Conservation (phyloP, 2,329 filamentous ascomycete genomes). For the Calonectria pauciramosa region DNA sequence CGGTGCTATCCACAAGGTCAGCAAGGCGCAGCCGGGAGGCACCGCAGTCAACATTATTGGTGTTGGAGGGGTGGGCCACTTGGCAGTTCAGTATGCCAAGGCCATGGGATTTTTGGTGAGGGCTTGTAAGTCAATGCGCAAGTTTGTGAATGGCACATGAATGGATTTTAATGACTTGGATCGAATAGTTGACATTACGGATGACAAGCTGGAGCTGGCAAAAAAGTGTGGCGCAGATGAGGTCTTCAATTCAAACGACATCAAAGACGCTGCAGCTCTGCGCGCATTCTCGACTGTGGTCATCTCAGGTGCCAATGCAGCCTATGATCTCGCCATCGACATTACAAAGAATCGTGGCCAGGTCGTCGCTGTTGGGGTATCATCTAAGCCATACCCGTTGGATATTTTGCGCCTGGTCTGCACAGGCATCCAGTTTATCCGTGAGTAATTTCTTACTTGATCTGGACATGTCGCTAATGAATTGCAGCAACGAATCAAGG, state of each 20-base stretch:
- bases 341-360: not conserved
- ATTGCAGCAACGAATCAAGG: not conserved
- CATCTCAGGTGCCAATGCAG: not conserved
- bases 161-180: not conserved
- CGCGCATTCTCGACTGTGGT: not conserved
- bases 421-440: not conserved
- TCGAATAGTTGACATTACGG: not conserved
- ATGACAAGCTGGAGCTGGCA: not conserved
- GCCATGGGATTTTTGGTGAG: not conserved
- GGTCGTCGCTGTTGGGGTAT: not conserved
- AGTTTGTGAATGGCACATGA: too few relatives aligned
- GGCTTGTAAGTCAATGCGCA: not conserved
- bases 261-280: not conserved
- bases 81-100: slow-evolving; percentile 1
- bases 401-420: not conserved
- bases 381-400: not conserved
- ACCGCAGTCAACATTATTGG: not conserved
- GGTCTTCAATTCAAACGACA: not conserved
- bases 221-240: not conserved
- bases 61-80: not conserved
- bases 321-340: not conserved
- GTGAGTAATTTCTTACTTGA: not conserved
- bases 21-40: not conserved
- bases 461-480: not conserved
- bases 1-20: not conserved